Conservation (phyloP, 768 basidiomycete species). For the Russula emetica region DNA sequence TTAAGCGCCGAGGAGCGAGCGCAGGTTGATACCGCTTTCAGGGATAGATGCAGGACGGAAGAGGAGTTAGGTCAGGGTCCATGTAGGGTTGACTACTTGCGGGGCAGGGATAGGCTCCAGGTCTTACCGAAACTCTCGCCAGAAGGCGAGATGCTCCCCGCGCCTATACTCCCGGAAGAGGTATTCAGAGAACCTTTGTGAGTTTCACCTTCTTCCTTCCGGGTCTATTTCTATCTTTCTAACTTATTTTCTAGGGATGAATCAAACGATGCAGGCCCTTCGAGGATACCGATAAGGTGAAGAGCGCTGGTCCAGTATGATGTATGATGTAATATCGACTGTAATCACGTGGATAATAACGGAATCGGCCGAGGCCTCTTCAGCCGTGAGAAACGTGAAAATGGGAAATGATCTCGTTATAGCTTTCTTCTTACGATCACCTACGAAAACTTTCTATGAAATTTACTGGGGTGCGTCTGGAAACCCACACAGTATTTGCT, state of each 20-base stretch:
- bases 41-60: conserved; percentile 13
- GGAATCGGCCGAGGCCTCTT: too few species aligned
- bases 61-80: conserved; percentile 21
- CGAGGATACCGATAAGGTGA: conserved; percentile 17
- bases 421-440: too few species aligned
- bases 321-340: too few species aligned
- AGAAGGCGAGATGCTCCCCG: conserved; percentile 13
- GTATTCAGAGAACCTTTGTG: conserved; percentile 3
- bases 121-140: conserved; percentile 17
- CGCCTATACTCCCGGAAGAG: not conserved
- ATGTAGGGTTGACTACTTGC: conserved; percentile 18
- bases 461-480: too few species aligned
- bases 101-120: conserved; percentile 16
- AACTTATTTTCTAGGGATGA: conserved; percentile 6
- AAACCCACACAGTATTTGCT: too few species aligned
- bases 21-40: conserved; percentile 13
- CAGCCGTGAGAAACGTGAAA: too few species aligned
- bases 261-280: conserved; percentile 16
- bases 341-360: too few species aligned
- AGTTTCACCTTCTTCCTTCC: not conserved
- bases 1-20: conserved; percentile 5
- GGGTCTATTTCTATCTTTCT: not conserved
- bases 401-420: too few species aligned
- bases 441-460: too few species aligned
- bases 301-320: not conserved